Base-by-base conservation (phyloP, 768 basidiomycete species). In the Dacryopinax spathularia region DNA sequence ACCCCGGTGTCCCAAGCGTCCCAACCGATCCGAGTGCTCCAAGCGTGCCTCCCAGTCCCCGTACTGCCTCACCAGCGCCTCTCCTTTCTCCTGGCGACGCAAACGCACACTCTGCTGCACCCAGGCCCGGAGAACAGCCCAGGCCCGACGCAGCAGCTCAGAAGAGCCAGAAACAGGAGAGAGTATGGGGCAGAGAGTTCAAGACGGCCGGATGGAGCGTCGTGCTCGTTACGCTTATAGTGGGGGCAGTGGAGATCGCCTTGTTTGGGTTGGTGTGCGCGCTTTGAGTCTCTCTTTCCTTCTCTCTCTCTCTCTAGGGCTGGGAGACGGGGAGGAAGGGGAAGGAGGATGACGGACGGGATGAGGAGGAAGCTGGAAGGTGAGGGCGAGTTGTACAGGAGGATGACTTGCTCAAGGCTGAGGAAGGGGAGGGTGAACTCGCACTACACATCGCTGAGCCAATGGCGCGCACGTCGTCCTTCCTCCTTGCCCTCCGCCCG, bases 141-240 rank as follows among this genome's bases (percentile, higher is more conserved):
- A 4, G 74, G 83, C 3, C 76, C 78, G 61, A 86, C 85, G 1
- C 77, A 79, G 31, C n/a, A n/a, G n/a, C n/a, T n/a, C n/a, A n/a
- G n/a, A n/a, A n/a, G 87, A 86, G 0, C 84, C 86, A 68, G 80
- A 84, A 63, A 76, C 77, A 33, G 79, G 77, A 48, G 79, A 60
- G 86, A 0, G 77, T 86, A 7, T 89, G 84, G 69, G 91, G 90
- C 0, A 78, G 87, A 13, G 87, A 88, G 1, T 91, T 91, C 70
- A 72, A 85, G 18, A 89, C 89, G 0, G 86, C 89, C 5, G 91
- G 91, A n/a, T 81, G 85, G 79, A 82, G 85, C 20, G 72, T 75
- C 20, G 64, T 87, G 2, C 75, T 79, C 13, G 81, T 91, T 6
- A 78, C 84, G 0, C 68, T 76, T 15, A 75, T 88, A 1, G 87